These are phyloP conservation scores for Saccharomycopsis guyanensis DNA, from an alignment of 805 yeast species.

Conservation along the genomic window DNA sequence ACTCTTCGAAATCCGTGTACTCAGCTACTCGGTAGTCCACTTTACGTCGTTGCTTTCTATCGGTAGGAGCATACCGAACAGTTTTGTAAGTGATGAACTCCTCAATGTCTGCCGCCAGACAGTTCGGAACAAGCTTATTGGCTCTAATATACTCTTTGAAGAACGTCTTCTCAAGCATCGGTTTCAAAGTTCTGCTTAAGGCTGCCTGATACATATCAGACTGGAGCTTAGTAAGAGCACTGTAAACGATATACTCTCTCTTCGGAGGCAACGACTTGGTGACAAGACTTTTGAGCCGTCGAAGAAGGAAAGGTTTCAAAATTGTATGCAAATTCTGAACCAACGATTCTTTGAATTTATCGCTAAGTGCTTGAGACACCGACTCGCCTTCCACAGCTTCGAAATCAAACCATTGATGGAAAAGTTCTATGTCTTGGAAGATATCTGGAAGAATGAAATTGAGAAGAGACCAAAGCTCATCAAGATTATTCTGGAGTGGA, in stretches of 20 bases:
- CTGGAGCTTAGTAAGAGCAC: slow-evolving; percentile 59
- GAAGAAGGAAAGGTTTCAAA: slow-evolving; percentile 75
- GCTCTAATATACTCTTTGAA: background rate
- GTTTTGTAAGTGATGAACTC: background rate
- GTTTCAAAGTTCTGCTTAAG: slow-evolving; percentile 36
- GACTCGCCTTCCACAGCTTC: slow-evolving; percentile 45
- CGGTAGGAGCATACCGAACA: background rate
- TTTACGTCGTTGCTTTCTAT: background rate
- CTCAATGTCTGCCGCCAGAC: background rate
- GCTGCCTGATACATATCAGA: slow-evolving; percentile 50
- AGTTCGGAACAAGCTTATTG: background rate
- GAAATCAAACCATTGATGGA: slow-evolving; percentile 93
- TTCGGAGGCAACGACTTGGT: slow-evolving; percentile 69
- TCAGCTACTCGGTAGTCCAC: background rate
- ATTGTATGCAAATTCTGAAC: slow-evolving; percentile 79
- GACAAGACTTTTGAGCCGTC: slow-evolving; percentile 74
- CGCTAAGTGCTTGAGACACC: background rate
- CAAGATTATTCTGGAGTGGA: slow-evolving; percentile 84
- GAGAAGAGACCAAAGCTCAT: slow-evolving; percentile 86
- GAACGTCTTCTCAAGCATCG: background rate
- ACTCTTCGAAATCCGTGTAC: background rate
- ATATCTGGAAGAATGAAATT: slow-evolving; percentile 91
- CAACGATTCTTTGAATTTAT: slow-evolving; percentile 43
- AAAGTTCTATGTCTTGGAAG: slow-evolving; percentile 80
- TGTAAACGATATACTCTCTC: slow-evolving; percentile 77